Evolutionary conservation across 208 protist species (phyloP).

Genomic region (Leishmania major): DNA sequence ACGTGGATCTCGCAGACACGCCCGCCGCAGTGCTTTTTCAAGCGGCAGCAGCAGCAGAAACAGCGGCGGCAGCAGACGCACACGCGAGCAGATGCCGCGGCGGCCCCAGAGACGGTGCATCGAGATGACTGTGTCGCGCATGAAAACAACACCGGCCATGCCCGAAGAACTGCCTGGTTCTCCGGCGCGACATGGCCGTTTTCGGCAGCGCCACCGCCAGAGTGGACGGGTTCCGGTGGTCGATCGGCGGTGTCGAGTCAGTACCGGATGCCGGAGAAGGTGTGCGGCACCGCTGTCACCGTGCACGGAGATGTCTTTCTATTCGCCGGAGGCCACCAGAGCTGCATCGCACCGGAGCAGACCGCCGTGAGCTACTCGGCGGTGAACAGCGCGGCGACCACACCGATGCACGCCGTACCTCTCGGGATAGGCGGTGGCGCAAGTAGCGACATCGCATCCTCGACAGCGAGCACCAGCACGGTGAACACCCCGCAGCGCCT

Average conservation of each 20-base stretch:
- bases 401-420: conserved; percentile 26
- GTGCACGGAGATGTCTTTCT: conserved; percentile 36
- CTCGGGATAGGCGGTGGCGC: neutral
- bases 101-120: neutral
- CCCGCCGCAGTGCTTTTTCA: conserved; percentile 16
- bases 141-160: neutral
- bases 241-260: conserved; percentile 6
- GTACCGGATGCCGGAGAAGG: conserved; percentile 42
- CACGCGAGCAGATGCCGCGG: neutral
- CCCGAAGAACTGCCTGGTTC: neutral
- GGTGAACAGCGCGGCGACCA: conserved; percentile 34
- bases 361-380: conserved; percentile 40
- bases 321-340: conserved; percentile 39
- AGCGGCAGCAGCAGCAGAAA: neutral
- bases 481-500: conserved; percentile 24
- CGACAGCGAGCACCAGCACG: conserved; percentile 12
- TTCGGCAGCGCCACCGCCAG: neutral
- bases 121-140: neutral
- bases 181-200: conserved; percentile 3
- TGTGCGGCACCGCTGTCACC: conserved; percentile 36
- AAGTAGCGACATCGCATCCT: conserved; percentile 1
- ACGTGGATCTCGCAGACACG: conserved; percentile 30
- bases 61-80: neutral
- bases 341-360: conserved; percentile 36
- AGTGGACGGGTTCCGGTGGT: neutral